Base-by-base conservation (phyloP, 129 eudicot species). In the Flaveria linearis region DNA sequence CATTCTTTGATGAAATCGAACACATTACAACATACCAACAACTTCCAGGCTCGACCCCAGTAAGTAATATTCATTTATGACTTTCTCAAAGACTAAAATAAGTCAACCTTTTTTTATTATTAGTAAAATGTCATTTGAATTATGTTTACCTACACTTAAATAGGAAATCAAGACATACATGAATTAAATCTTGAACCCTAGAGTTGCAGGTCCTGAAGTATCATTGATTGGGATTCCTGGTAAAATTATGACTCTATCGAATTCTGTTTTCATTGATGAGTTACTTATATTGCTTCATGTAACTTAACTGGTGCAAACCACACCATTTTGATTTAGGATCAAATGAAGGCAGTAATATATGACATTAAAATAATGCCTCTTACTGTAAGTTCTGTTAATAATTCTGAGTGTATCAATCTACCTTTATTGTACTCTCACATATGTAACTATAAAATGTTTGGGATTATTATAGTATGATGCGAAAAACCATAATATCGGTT, bases 281-380 rank as follows among this genome's bases (percentile, higher is more conserved):
- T 62, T 57, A 41, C 30, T 25, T 70, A 15, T 22, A 43, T 46
- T 62, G 18, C 42, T 73, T 25, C 68, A 25, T 80, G 69, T 42
- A 67, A 78, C 76, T 72, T 26, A 50, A 25, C 26, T 63, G 28
- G 45, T 30, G 45, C 30, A 63, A 25, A 8, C 9, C 4, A 20
- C 6, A 30, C 18, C 55, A 60, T 81, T 25, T 25, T 79, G 81
- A 36, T 76, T 28, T 83, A 94, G 97, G 98, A 76, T 89, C 98
- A 70, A 94, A 88, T 87, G 97, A 94, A 86, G 91, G 96, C 75
- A 84, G 97, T 13, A 94, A 86, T 82, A 94, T 76, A 78, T 94
- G 85, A 94, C 98, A 28, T 82, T 94, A 81, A 94, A 91, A 88
- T 97, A 97, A 83, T 94, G 98, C 98, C 98, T 51, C 87, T 94